phyloP scores from a whole-genome alignment of 129 eudicot genomes.

The Arctium lappa region DNA sequence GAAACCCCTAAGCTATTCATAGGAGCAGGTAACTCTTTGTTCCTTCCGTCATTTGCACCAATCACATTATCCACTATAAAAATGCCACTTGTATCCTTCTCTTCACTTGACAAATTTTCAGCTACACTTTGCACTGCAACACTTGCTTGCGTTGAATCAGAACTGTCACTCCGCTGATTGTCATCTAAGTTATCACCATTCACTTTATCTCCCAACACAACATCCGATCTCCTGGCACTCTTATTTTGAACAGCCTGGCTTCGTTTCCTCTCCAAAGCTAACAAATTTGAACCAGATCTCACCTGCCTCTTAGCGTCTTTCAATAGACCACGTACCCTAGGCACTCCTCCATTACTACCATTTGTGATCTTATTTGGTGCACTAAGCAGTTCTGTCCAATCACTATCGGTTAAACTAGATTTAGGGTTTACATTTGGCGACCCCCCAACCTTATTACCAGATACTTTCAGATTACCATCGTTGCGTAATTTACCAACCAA shows the following conservation, averaged over 20 bases:
- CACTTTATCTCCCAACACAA: conserved; percentile 34
- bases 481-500: conserved; percentile 29
- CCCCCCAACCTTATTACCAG: conserved; percentile 14
- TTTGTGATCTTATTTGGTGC: conserved; percentile 34
- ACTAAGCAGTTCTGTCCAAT: conserved; percentile 85
- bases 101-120: conserved; percentile 23
- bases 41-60: conserved; percentile 15
- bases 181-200: conserved; percentile 33
- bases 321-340: conserved; percentile 30
- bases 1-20: conserved; percentile 13
- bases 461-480: conserved; percentile 24
- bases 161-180: conserved; percentile 24
- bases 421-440: conserved; percentile 32
- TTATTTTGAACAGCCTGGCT: conserved; percentile 33
- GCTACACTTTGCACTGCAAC: conserved; percentile 31
- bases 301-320: conserved; percentile 48
- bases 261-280: conserved; percentile 35
- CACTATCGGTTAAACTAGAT: conserved; percentile 58
- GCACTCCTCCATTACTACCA: conserved; percentile 29
- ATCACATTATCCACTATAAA: conserved; percentile 3
- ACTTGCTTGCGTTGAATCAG: conserved; percentile 23
- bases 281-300: conserved; percentile 38
- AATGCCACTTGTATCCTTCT: conserved; percentile 9
- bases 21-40: conserved; percentile 18
- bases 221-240: conserved; percentile 34